Percentiles rank a stretch among this genome's conserved stretches.
These are phyloP conservation scores for Tetrapyrgos nigripes DNA, from an alignment of 1,284 basidiomycete species.

Conservation along the genomic window DNA sequence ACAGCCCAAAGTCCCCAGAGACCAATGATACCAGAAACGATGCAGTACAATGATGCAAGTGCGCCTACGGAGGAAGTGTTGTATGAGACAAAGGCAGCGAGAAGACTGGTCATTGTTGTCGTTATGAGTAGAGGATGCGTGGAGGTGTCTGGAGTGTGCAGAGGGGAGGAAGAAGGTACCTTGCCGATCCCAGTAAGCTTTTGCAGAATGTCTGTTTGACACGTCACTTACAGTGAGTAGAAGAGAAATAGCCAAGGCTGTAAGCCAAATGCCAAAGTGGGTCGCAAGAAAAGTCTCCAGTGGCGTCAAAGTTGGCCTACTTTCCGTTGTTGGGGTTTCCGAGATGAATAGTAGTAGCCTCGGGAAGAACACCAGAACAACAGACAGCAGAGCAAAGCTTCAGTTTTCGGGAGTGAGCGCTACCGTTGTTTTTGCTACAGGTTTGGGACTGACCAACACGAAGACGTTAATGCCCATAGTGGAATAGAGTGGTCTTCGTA, in stretches of 20 bases:
- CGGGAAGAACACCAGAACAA: slow-evolving; percentile 60
- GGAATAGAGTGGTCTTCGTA: slow-evolving; percentile 33
- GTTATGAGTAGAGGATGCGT: slow-evolving; percentile 70
- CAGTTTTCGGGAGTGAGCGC: slow-evolving; percentile 17
- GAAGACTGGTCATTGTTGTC: slow-evolving; percentile 53
- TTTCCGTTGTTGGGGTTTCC: slow-evolving; percentile 44
- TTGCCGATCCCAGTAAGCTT: slow-evolving; percentile 23
- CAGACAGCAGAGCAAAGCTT: slow-evolving; percentile 51
- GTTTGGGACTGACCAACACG: slow-evolving; percentile 42
- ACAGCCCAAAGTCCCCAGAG: slow-evolving; percentile 79
- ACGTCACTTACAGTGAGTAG: slow-evolving; percentile 60
- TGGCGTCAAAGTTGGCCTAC: slow-evolving; percentile 57
- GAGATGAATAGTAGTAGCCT: slow-evolving; percentile 67
- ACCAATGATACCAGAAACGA: slow-evolving; percentile 58
- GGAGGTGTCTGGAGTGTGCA: slow-evolving; percentile 22
- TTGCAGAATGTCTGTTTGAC: not conserved
- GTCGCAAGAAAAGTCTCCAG: slow-evolving; percentile 71
- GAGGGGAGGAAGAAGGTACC: slow-evolving; percentile 49
- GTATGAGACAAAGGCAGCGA: slow-evolving; percentile 70
- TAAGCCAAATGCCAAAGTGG: slow-evolving; percentile 66
- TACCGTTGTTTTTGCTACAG: not conserved
- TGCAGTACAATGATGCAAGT: slow-evolving; percentile 56
- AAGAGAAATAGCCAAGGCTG: slow-evolving; percentile 58
- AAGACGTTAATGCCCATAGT: slow-evolving; percentile 55
- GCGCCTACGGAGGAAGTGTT: slow-evolving; percentile 64